phyloP scores from a whole-genome alignment of 805 yeast species.

The Metschnikowia baotianmanensis region DNA sequence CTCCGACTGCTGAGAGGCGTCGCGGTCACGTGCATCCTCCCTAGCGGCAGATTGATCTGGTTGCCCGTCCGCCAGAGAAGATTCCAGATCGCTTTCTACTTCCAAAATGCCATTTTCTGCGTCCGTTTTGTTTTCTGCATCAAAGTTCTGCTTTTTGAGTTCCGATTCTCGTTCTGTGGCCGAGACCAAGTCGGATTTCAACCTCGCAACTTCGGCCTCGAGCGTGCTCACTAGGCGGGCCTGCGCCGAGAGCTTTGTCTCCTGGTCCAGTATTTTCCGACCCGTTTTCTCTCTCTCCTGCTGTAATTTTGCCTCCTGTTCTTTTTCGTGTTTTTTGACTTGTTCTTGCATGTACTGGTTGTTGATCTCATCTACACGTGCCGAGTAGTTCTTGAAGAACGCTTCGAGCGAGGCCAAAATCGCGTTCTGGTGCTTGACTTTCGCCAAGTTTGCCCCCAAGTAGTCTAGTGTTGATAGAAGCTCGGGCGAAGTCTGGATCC shows the following conservation, averaged over 20 bases:
- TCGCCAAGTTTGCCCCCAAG: constrained; percentile 53
- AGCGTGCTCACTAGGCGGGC: constrained; percentile 8
- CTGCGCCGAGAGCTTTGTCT: constrained; percentile 11
- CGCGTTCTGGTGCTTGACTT: constrained; percentile 58
- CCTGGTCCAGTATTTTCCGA: constrained; percentile 8
- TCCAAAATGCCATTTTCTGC: no score
- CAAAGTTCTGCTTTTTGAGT: neutral
- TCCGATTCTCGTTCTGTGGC: neutral
- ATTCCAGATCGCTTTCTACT: no score
- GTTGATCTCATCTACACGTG: constrained; percentile 15
- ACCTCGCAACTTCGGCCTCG: constrained; percentile 11
- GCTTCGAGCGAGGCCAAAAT: constrained; percentile 52
- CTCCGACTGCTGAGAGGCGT: no score
- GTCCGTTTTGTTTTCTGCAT: neutral
- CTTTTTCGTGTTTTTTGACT: constrained; percentile 10
- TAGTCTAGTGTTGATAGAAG: constrained; percentile 55
- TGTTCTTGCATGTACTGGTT: constrained; percentile 7
- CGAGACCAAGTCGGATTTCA: neutral
- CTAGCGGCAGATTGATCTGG: no score
- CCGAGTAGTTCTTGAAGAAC: constrained; percentile 51
- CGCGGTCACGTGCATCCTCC: no score
- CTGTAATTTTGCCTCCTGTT: constrained; percentile 4
- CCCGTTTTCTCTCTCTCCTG: constrained; percentile 10
- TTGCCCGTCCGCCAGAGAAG: no score
- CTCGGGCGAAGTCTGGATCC: constrained; percentile 54